phyloP scores from a whole-genome alignment of 2,329 filamentous ascomycete species.

The Trichoderma atrobrunneum region DNA sequence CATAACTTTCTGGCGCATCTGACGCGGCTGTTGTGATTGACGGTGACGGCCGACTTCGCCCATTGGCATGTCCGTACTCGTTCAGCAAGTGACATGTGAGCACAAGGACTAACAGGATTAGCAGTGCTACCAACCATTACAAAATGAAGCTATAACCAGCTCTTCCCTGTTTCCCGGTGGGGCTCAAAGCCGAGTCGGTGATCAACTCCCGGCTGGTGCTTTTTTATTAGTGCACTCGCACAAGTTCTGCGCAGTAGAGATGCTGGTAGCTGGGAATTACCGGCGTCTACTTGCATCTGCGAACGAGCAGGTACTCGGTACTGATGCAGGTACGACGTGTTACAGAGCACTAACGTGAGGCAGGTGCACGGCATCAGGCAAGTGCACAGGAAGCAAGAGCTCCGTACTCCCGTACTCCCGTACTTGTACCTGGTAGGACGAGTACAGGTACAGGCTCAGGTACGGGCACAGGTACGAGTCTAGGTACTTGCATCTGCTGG shows the following conservation, averaged over 20 bases:
- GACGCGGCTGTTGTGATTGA: not conserved
- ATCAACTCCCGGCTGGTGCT: constrained; percentile 15
- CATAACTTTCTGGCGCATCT: not conserved
- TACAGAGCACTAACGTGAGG: not conserved
- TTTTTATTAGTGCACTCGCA: not conserved
- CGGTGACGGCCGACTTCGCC: not conserved
- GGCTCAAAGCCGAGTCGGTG: constrained; percentile 2
- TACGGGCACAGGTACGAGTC: not conserved
- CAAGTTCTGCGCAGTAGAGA: not conserved
- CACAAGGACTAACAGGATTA: not conserved
- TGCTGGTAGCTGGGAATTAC: not conserved
- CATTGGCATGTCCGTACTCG: not conserved
- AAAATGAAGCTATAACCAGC: not conserved
- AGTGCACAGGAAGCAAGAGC: not conserved
- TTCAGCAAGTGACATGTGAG: not conserved
- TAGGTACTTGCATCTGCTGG: not conserved
- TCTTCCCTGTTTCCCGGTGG: constrained; percentile 1
- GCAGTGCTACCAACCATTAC: not conserved
- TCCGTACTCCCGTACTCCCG: not conserved
- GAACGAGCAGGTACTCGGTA: not conserved
- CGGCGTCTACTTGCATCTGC: not conserved
- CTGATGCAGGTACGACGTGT: constrained; percentile 9
- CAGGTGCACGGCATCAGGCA: constrained; percentile 1
- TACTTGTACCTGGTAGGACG: not conserved
- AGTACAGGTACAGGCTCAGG: not conserved